Evolutionary conservation across 768 basidiomycete species (phyloP).

Genomic region (Amanita fuliginea): DNA sequence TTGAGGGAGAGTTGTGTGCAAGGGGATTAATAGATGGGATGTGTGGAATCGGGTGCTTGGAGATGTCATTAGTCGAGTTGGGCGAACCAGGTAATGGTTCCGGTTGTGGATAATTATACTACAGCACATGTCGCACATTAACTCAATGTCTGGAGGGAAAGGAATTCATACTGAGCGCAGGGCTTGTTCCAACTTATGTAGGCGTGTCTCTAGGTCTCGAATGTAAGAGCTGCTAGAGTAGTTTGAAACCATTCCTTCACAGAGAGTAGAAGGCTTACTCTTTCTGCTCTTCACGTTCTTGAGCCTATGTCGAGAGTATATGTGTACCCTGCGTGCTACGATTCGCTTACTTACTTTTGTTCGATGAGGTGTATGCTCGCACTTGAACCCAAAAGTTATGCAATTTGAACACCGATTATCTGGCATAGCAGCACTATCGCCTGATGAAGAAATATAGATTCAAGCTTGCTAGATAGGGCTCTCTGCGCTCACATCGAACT

Average conservation of each 20-base stretch:
- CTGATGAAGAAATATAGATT: slow-evolving; percentile 16
- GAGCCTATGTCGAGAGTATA: neutral
- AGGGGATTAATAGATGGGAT: slow-evolving; percentile 9
- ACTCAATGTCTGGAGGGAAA: neutral
- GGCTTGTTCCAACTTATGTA: slow-evolving; percentile 20
- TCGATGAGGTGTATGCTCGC: slow-evolving; percentile 42
- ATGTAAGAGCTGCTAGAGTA: slow-evolving; percentile 16
- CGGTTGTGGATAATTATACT: neutral
- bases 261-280: slow-evolving; percentile 15
- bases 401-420: slow-evolving; percentile 49
- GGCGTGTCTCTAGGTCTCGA: slow-evolving; percentile 17
- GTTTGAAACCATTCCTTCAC: neutral
- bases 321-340: neutral
- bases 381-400: slow-evolving; percentile 31
- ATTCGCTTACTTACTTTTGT: slow-evolving; percentile 30
- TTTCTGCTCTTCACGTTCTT: slow-evolving; percentile 24
- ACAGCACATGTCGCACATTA: neutral
- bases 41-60: slow-evolving; percentile 9
- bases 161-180: slow-evolving; percentile 14
- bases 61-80: neutral
- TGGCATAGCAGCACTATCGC: slow-evolving; percentile 52
- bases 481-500: slow-evolving; percentile 27
- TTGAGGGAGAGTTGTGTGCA: slow-evolving; percentile 7
- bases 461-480: neutral
- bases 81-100: neutral